Percentiles rank a stretch among this genome's conserved stretches.
Conservation (phyloP, 2,329 filamentous ascomycete genomes). For the Pseudovirgaria hyperparasitica region DNA sequence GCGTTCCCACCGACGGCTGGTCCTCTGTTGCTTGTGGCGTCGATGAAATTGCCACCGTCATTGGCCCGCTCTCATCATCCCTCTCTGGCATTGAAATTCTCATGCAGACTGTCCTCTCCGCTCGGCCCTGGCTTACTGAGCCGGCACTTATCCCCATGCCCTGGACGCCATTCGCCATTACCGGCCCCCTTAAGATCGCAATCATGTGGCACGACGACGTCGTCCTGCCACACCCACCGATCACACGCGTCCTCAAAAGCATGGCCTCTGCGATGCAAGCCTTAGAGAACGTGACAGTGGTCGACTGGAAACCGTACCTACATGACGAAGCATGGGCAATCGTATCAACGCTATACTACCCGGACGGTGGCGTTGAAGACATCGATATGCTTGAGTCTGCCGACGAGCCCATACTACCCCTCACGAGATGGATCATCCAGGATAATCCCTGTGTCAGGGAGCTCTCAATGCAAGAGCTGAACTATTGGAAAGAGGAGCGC, state of each 20-base stretch:
- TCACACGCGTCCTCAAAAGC: constrained; percentile 41
- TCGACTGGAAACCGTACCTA: constrained; percentile 38
- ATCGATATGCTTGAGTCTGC: constrained; percentile 36
- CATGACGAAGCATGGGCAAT: constrained; percentile 39
- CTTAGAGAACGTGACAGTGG: constrained; percentile 36
- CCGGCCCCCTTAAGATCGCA: constrained; percentile 37
- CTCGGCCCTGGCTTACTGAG: constrained; percentile 44
- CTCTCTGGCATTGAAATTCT: constrained; percentile 42
- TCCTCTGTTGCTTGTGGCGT: constrained; percentile 30
- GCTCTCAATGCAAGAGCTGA: constrained; percentile 29
- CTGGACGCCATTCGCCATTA: constrained; percentile 31
- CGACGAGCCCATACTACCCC: constrained; percentile 45
- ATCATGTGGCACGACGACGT: constrained; percentile 54
- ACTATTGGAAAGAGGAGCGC: constrained; percentile 28
- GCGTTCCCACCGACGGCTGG: constrained; percentile 31
- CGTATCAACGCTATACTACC: constrained; percentile 31
- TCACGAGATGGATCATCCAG: constrained; percentile 46
- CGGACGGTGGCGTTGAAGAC: constrained; percentile 47
- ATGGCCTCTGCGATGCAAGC: constrained; percentile 31
- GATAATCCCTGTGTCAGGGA: constrained; percentile 37
- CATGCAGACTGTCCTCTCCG: constrained; percentile 37
- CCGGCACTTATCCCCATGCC: constrained; percentile 47
- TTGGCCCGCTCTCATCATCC: constrained; percentile 43
- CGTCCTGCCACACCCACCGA: constrained; percentile 53
- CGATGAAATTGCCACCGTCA: constrained; percentile 34